Base-by-base conservation (phyloP, 2,329 filamentous ascomycete species). In the Shiraia bambusicola region DNA sequence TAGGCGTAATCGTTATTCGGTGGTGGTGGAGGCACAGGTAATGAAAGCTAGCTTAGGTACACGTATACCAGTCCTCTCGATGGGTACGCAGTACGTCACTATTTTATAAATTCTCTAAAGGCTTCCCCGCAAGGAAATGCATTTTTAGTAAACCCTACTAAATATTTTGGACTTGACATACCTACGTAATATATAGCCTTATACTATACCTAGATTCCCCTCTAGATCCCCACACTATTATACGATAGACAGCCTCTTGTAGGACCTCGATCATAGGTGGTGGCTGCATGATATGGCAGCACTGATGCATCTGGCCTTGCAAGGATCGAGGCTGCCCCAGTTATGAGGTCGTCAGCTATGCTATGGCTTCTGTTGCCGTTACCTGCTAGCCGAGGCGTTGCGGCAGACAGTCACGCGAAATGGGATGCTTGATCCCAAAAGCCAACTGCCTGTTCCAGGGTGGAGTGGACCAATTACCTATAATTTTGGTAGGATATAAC, bases 201-300 rank as follows among this genome's bases (percentile, higher is more conserved):
- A 46, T 40, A 40, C 19, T 5, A 4, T 22, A 22, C 19, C 19
- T 22, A 22, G 8, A 22, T 22, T 33, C 31, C 44, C 52, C 44
- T 51, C 41, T 31, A 39, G 28, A 42, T 42, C 39, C 44, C 46
- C 49, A 47, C 41, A 45, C 40, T 47, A 40, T 34, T 35, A 15
- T 33, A 37, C 43, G 43, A 51, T 49, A 40, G 38, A 28, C 28
- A 39, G 16, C 28, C 28, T 37, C 36, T 38, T 54, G 52, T 52
- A 56, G 51, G 45, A 52, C 52, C 50, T 51, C 37, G 44, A 51
- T 40, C 42, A 42, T 22, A 22, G 4, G 19, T 22, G 19, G 8
- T 22, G 19, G 19, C 19, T 22, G 19, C 19, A 8, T 27, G 33
- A 42, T 37, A 47, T 40, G 38, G 37, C 45, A 34, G 41, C 36